Conservation (phyloP, 2,329 filamentous ascomycete genomes). For the Fusarium devonianum region DNA sequence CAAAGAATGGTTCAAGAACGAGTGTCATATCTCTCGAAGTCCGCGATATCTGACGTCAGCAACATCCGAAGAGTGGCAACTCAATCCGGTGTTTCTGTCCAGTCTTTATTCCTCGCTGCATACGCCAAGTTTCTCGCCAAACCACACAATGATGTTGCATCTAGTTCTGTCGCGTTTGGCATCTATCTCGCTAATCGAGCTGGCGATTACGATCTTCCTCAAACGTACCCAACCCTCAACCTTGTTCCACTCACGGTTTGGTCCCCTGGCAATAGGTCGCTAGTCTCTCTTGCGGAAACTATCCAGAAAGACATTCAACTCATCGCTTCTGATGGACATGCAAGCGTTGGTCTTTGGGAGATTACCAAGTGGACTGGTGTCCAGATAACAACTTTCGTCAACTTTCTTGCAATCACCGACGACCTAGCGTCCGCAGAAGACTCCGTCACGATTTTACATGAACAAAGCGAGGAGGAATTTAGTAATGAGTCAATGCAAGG, state of each 20-base stretch:
- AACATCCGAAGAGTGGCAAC: constrained; percentile 48
- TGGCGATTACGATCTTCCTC: constrained; percentile 55
- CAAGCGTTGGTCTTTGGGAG: constrained; percentile 72
- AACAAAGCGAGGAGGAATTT: not conserved
- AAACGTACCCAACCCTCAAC: constrained; percentile 75
- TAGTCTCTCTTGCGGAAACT: constrained; percentile 61
- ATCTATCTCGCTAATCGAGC: constrained; percentile 84
- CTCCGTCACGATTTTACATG: constrained; percentile 11
- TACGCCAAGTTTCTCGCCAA: constrained; percentile 61
- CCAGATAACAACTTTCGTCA: constrained; percentile 76
- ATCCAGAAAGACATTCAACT: constrained; percentile 73
- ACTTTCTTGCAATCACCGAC: constrained; percentile 71
- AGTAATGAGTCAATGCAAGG: not conserved
- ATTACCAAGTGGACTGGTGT: constrained; percentile 79
- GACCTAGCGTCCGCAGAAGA: not conserved
- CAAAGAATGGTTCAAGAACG: constrained; percentile 23
- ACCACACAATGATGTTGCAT: constrained; percentile 43
- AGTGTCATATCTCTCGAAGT: constrained; percentile 53
- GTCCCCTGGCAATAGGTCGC: constrained; percentile 35
- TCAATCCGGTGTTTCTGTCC: constrained; percentile 67
- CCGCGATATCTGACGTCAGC: constrained; percentile 52
- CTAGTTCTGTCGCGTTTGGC: constrained; percentile 66
- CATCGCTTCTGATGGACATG: constrained; percentile 59
- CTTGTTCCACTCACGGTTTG: constrained; percentile 74
- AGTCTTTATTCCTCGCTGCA: constrained; percentile 77